These are phyloP conservation scores for Irpex sp. DNA, from an alignment of 1,284 basidiomycete species.

Conservation along the genomic window DNA sequence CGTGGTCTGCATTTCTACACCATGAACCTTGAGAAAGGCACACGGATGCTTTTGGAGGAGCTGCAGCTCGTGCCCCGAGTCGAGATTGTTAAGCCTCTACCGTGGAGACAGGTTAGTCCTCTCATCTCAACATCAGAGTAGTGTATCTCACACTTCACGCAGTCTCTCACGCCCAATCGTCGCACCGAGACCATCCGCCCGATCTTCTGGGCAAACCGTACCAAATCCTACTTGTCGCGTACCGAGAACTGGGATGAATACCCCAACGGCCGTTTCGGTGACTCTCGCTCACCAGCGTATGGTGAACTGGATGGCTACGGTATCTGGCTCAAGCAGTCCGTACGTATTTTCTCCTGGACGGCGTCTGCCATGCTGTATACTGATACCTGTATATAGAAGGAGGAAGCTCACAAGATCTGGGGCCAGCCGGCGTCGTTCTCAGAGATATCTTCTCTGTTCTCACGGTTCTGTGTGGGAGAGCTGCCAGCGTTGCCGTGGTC, in stretches of 20 bases:
- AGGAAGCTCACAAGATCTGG: constrained; percentile 87
- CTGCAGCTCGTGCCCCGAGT: constrained; percentile 81
- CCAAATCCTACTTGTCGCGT: constrained; percentile 87
- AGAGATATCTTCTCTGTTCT: constrained; percentile 76
- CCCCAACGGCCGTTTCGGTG: constrained; percentile 97
- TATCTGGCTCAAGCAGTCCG: constrained; percentile 79
- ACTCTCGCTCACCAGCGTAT: constrained; percentile 94
- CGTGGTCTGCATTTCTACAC: constrained; percentile 95
- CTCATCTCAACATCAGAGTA: not conserved
- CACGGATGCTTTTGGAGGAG: constrained; percentile 88
- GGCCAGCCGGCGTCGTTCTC: constrained; percentile 68
- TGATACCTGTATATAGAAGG: constrained; percentile 47
- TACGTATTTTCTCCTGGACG: constrained; percentile 33
- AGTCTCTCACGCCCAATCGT: constrained; percentile 87
- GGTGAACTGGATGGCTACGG: constrained; percentile 97
- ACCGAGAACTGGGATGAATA: constrained; percentile 99
- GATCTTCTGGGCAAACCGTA: constrained; percentile 94
- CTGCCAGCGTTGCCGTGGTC: constrained; percentile 91
- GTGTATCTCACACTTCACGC: constrained; percentile 9
- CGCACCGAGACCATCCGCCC: constrained; percentile 89
- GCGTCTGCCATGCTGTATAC: not conserved
- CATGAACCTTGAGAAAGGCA: constrained; percentile 96
- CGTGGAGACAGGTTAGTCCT: constrained; percentile 78
- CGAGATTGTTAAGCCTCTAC: constrained; percentile 85
- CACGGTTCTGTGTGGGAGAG: constrained; percentile 72